phyloP scores from a whole-genome alignment of 2,329 filamentous ascomycete genomes.

The Penicillium sp. region DNA sequence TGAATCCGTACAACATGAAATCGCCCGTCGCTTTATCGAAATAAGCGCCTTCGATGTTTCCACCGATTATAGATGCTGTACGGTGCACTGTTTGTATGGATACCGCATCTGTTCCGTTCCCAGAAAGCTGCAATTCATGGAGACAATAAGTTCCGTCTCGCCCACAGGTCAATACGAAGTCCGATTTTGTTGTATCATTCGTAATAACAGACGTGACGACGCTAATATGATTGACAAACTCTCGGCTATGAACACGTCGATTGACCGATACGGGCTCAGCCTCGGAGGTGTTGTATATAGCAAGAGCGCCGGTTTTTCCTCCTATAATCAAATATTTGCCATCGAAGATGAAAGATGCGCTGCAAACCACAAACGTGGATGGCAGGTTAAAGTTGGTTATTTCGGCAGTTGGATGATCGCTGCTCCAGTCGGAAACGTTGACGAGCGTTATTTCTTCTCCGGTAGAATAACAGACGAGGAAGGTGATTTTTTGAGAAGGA shows the following conservation, averaged over 20 bases:
- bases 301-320: conserved; percentile 55
- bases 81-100: conserved; percentile 60
- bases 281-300: conserved; percentile 41
- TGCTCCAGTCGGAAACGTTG: conserved; percentile 15
- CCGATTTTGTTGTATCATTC: conserved; percentile 14
- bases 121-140: conserved; percentile 42
- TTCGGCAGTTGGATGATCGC: conserved; percentile 39
- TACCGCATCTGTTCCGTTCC: conserved; percentile 27
- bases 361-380: conserved; percentile 52
- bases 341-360: conserved; percentile 40
- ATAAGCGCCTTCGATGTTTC: conserved; percentile 71
- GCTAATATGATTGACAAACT: conserved; percentile 67
- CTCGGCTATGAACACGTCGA: conserved; percentile 46
- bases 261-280: conserved; percentile 25
- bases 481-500: conserved; percentile 16
- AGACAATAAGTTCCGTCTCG: conserved; percentile 75
- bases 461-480: conserved; percentile 28
- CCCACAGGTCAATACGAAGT: conserved; percentile 64
- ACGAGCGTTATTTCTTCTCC: conserved; percentile 31
- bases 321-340: conserved; percentile 50
- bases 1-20: conserved; percentile 24
- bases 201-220: conserved; percentile 16
- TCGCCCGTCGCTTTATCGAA: conserved; percentile 44
- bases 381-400: conserved; percentile 33
- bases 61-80: conserved; percentile 66